Evolutionary conservation across 345 rosid genomes (phyloP).

Genomic region (Brassica carinata): DNA sequence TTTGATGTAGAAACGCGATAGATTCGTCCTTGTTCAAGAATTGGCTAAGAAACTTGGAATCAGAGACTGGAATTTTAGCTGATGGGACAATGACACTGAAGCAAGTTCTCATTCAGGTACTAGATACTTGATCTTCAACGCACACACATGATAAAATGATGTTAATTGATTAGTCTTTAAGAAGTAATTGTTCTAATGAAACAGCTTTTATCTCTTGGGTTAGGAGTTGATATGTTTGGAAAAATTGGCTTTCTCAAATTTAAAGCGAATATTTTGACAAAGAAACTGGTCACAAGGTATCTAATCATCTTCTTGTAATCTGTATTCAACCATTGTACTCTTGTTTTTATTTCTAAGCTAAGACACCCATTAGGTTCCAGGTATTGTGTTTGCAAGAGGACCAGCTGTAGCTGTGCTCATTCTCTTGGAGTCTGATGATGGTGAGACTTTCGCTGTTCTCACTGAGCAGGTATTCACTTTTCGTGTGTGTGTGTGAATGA

Average conservation of each 20-base stretch:
- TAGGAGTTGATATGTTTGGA: conserved; percentile 97
- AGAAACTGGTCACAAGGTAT: conserved; percentile 73
- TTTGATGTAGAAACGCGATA: conserved; percentile 56
- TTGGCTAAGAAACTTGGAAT: conserved; percentile 81
- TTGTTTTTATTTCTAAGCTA: conserved; percentile 30
- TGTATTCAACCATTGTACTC: not conserved
- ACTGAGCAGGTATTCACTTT: conserved; percentile 72
- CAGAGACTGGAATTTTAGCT: conserved; percentile 72
- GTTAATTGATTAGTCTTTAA: too few relatives aligned
- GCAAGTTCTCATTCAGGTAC: conserved; percentile 78
- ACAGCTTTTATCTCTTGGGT: not conserved
- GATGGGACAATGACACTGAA: conserved; percentile 54
- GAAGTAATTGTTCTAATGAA: not conserved
- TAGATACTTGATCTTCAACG: too few relatives aligned
- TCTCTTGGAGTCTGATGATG: conserved; percentile 68
- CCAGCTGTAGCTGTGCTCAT: conserved; percentile 86
- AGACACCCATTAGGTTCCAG: conserved; percentile 78
- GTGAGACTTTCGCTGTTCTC: conserved; percentile 75
- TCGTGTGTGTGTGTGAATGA: not conserved
- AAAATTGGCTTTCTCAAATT: conserved; percentile 83
- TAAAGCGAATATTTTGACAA: conserved; percentile 71
- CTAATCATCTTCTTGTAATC: conserved; percentile 23
- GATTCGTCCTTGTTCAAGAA: conserved; percentile 76
- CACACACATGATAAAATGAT: too few relatives aligned
- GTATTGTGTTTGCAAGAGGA: conserved; percentile 95